Evolutionary conservation across 352 stramenopile genomes (phyloP), one percentile per base, ranked within the genome.

Genomic region (Chloridella minuta): DNA sequence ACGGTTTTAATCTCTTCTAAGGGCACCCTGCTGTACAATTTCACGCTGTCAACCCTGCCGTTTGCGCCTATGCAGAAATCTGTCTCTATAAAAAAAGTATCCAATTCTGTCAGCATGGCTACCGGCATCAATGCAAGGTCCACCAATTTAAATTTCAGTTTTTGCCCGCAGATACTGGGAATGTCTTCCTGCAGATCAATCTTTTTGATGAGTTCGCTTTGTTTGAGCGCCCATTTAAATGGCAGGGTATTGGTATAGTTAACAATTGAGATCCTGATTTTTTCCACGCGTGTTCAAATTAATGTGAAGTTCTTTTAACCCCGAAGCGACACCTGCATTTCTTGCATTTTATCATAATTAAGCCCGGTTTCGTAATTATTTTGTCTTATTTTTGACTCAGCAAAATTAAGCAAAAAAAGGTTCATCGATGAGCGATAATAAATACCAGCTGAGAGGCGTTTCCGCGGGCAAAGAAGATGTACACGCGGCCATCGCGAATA

Each of bases 401-500:
- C n/a, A n/a, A n/a, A n/a, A n/a, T n/a, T n/a, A n/a, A n/a, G n/a
- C n/a, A n/a, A n/a, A n/a, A n/a, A n/a, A n/a, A n/a, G n/a, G n/a
- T n/a, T n/a, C n/a, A n/a, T 83, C 23, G 0, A 83, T 83, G 51
- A 83, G 2, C 51, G 2, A 2, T 10, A 2, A 10, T 10, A 2
- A 10, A 10, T 83, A 83, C 10, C 2, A 83, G 4, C 2, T 10
- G 1, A 2, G 88, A 10, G 88, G 88, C 28, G 88, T 90, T 21
- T 90, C 88, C 21, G 86, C 88, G 16, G 87, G 85, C 52, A 90
- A 90, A 87, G 87, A 89, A 80, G 88, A 90, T 80, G 88, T 90
- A 23, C 88, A 90, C 86, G 86, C 86, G 21, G 88, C 88, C 16
- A 90, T 90, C 40, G 88, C 88, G 80, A 87, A 89, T 49, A 66